Conservation (phyloP, 2,329 filamentous ascomycete species). For the Fusarium longipes region DNA sequence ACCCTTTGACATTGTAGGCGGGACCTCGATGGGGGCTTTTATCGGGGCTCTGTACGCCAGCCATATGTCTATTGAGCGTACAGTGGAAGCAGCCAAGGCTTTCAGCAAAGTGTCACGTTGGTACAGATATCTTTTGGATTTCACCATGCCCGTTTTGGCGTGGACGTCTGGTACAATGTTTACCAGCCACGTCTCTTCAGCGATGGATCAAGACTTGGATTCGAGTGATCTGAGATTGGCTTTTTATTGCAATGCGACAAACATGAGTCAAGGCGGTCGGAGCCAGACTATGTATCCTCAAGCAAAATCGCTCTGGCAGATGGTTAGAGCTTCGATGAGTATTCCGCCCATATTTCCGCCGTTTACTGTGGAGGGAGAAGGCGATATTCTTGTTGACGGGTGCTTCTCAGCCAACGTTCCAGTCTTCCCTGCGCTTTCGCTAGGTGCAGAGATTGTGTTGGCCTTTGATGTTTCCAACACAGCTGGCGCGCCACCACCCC, state of each 20-base stretch:
- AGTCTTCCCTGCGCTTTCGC: background rate
- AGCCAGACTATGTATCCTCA: background rate
- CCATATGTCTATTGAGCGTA: background rate
- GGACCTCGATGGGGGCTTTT: background rate
- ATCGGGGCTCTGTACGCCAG: background rate
- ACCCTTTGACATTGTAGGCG: background rate
- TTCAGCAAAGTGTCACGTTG: background rate
- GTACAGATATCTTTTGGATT: background rate
- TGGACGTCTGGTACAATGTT: background rate
- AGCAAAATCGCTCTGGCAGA: background rate
- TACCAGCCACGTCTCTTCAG: background rate
- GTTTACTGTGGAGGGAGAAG: background rate
- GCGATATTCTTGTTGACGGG: background rate
- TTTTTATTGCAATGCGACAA: background rate
- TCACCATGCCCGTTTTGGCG: background rate
- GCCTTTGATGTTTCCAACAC: background rate
- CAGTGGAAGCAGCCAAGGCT: background rate
- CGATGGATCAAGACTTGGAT: background rate
- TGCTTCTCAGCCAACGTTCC: background rate
- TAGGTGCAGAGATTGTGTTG: background rate
- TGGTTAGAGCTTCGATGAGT: background rate
- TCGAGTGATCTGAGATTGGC: background rate
- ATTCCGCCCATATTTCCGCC: background rate
- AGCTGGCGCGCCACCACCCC: background rate
- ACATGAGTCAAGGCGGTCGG: background rate